Evolutionary conservation across 1,139 yeast species (phyloP).

Genomic region (Taphrina populina): DNA sequence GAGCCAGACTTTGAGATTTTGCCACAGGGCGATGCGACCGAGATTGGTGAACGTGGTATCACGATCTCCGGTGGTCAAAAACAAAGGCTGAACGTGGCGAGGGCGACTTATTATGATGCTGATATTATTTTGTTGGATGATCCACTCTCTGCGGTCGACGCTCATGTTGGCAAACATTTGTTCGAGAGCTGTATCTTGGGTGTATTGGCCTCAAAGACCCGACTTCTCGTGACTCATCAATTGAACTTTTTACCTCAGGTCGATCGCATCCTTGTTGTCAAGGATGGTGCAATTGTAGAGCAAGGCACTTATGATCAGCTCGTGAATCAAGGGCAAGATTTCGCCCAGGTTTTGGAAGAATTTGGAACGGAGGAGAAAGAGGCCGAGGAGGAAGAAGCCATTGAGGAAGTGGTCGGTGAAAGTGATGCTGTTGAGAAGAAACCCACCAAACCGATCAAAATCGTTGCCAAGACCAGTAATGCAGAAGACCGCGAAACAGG

Average conservation of each 20-base stretch:
- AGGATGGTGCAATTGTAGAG: slow-evolving; percentile 60
- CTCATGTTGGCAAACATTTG: slow-evolving; percentile 81
- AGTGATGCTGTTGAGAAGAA: slow-evolving; percentile 28
- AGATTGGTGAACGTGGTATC: slow-evolving; percentile 90
- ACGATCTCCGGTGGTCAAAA: slow-evolving; percentile 93
- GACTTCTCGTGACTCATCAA: slow-evolving; percentile 84
- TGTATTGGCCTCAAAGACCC: slow-evolving; percentile 58
- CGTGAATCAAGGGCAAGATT: slow-evolving; percentile 49
- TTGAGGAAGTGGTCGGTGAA: slow-evolving; percentile 31
- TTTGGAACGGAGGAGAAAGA: slow-evolving; percentile 48
- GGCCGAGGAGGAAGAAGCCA: slow-evolving; percentile 41
- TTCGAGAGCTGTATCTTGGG: slow-evolving; percentile 69
- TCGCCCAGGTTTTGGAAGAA: slow-evolving; percentile 52
- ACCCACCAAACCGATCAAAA: slow-evolving; percentile 34
- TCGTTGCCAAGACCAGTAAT: slow-evolving; percentile 39
- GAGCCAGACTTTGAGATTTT: slow-evolving; percentile 65
- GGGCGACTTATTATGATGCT: slow-evolving; percentile 72
- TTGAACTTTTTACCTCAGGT: slow-evolving; percentile 67
- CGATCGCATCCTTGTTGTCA: slow-evolving; percentile 65
- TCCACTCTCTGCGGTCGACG: slow-evolving; percentile 87
- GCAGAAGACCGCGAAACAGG: slow-evolving; percentile 56
- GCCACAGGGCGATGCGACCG: slow-evolving; percentile 81
- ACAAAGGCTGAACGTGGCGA: slow-evolving; percentile 78
- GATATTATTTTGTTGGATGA: slow-evolving; percentile 77
- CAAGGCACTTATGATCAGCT: slow-evolving; percentile 60